Evolutionary conservation across 345 rosid genomes (phyloP), one percentile per base, ranked within the genome.

Genomic region (Melaleuca alternifolia): DNA sequence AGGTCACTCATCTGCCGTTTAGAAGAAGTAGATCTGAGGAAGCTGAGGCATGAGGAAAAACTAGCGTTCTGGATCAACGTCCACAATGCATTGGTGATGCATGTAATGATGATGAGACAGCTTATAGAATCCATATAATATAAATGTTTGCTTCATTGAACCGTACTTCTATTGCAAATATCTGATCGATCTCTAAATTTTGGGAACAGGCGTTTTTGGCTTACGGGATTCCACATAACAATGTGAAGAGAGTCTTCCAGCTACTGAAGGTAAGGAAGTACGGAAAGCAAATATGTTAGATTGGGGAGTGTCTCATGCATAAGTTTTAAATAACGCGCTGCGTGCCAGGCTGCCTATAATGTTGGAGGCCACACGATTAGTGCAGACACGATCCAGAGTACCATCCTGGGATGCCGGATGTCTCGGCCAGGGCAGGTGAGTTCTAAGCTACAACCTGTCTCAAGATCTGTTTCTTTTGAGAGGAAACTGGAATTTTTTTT

Each of bases 51-150:
- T n/a, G 96, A 93, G 85, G 99, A 97, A 92, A 96, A 95, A 91
- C 89, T 98, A 44, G 98, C 99, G 30, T 98, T 98, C 90, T 98
- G 99, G 99, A 93, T 96, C 89, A 98, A 98, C 76, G 88, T 96
- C 86, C 99, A 98, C 91, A 98, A 98, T 88, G 95, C 98, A 24
- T 87, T 96, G 56, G 97, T 95, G 89, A 98, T 96, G 99, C 99
- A 98, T 93, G 99, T 98, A 95, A 94, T 82, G 84, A 24, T 88
- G 7, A 15, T 26, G 52, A 18, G 10, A 7, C 50, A 6, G 54
- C 59, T 52, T 11, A 20, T 52, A 10, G 86, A 59, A 85, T 85
- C 33, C 5, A 3, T 52, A 79, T 71, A 11, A 3, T 52, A 79
- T 71, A 11, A n/a, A 41, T 54, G 18, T 62, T 61, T 52, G 62